A percentile compares a stretch with the other conserved stretches of the same genome.
Evolutionary conservation across 768 basidiomycete genomes (phyloP).

Genomic region (Dioszegia hungarica): DNA sequence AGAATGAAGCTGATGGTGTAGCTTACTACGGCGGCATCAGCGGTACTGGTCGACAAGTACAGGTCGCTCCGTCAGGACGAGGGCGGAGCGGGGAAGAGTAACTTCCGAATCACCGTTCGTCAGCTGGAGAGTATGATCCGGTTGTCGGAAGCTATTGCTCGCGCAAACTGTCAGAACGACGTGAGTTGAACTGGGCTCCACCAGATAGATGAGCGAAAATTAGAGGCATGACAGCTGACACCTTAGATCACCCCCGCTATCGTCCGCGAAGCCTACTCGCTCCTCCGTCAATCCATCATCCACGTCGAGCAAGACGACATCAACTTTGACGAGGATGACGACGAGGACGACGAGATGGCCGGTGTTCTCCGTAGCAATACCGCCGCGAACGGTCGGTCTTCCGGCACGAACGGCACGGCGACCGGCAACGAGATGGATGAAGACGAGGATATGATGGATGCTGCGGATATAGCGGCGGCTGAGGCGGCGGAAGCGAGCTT

Average conservation of each 20-base stretch:
- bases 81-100: conserved; percentile 74
- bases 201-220: no score
- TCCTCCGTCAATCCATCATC: conserved; percentile 94
- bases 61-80: conserved; percentile 88
- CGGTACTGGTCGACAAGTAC: conserved; percentile 92
- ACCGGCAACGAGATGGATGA: conserved; percentile 55
- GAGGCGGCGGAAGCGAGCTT: conserved; percentile 50
- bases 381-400: conserved; percentile 31
- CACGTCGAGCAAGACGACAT: conserved; percentile 99
- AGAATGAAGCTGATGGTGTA: conserved; percentile 46
- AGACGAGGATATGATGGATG: conserved; percentile 62
- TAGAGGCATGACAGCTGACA: no score
- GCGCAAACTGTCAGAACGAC: conserved; percentile 93
- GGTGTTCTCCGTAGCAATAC: conserved; percentile 45
- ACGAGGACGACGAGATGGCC: conserved; percentile 52
- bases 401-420: conserved; percentile 20
- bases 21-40: conserved; percentile 88
- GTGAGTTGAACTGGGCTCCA: no score
- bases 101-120: conserved; percentile 95
- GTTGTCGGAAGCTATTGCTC: conserved; percentile 90
- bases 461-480: conserved; percentile 58
- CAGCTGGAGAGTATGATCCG: conserved; percentile 99
- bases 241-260: conserved; percentile 87
- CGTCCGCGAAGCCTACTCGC: conserved; percentile 89
- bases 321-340: conserved; percentile 77